Base-by-base conservation (phyloP, 2,329 filamentous ascomycete genomes). In the Alternaria dauci region DNA sequence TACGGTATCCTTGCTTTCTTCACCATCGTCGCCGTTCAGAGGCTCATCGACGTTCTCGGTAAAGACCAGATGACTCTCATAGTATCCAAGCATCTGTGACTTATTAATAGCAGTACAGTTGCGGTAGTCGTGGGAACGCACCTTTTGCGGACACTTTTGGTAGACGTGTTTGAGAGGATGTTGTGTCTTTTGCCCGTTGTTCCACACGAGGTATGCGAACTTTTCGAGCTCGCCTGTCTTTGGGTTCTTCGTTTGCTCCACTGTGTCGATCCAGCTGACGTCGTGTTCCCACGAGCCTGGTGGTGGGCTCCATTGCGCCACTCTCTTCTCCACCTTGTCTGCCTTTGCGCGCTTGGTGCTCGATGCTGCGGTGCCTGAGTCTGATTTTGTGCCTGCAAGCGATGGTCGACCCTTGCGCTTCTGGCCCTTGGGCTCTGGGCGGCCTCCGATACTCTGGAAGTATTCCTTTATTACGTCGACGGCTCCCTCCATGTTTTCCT, bases 81-180 rank as follows among this genome's bases (percentile, higher is more conserved):
- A 85, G 67, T 84, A 85, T 42, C 71, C 73, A 2, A 85, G 76
- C 83, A 78, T 78, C 72, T 76, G 38, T 12, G 6, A 4, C 2
- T 16, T 2, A 39, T 71, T 25, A 70, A 62, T 30, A 9, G 28
- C 2, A 8, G 5, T 12, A 6, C 28, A 30, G 11, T 30, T 30
- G 9, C 11, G 28, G 11, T 30, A 30, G 8, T 30, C 28, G 11
- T 12, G 30, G 12, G 5, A 16, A 55, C 53, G 8, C 44, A 84
- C 90, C 84, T 89, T 91, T 73, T 94, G 91, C 0, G 92, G 92
- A 67, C 91, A 93, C 68, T 92, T 89, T 71, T 88, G 85, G 70
- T 94, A 91, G 8, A 93, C 85, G 14, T 89, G 84, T 20, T 83
- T 77, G 16, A 91, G 87, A 9, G 87, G 84, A 70, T 94, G 91